Percentiles rank a stretch among this genome's conserved stretches.
Evolutionary conservation across 139 green algal species (phyloP).

Genomic region (Diplosphaera chodatii): DNA sequence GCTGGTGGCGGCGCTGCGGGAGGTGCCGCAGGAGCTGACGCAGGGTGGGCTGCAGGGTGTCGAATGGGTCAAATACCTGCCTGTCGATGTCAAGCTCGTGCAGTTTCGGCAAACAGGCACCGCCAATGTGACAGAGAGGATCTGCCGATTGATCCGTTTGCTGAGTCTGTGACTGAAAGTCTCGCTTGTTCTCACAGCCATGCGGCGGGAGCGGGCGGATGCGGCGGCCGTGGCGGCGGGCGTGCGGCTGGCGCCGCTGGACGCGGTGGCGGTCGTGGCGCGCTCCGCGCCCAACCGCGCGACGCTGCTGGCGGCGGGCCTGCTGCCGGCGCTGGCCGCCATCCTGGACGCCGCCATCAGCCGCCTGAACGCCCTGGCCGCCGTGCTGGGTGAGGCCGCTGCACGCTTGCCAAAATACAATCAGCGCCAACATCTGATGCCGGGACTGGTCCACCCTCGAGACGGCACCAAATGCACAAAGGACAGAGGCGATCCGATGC

Average conservation of each 20-base stretch:
- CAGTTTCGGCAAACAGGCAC: too few species aligned
- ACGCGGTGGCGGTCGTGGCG: constrained; percentile 16
- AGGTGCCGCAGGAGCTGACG: neutral
- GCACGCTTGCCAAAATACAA: too few species aligned
- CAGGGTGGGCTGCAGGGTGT: too few species aligned
- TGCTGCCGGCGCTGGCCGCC: constrained; percentile 15
- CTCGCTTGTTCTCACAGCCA: neutral
- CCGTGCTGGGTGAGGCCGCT: neutral
- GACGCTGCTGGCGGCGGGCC: constrained; percentile 15
- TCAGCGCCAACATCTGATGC: too few species aligned
- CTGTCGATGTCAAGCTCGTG: too few species aligned
- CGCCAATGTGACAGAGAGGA: too few species aligned
- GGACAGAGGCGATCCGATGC: too few species aligned
- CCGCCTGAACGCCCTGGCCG: constrained; percentile 9
- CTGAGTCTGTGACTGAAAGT: too few species aligned
- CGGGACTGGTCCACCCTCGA: too few species aligned
- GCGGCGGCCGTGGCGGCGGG: constrained; percentile 2
- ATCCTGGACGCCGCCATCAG: constrained; percentile 2
- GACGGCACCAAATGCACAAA: too few species aligned
- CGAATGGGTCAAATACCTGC: too few species aligned
- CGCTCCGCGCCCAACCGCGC: constrained; percentile 27
- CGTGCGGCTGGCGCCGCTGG: constrained; percentile 16
- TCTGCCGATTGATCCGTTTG: too few species aligned
- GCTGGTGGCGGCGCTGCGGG: constrained; percentile 8
- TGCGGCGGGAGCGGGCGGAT: neutral